Conservation (phyloP, 2,329 filamentous ascomycete genomes). For the Sporothrix euskadiensis region DNA sequence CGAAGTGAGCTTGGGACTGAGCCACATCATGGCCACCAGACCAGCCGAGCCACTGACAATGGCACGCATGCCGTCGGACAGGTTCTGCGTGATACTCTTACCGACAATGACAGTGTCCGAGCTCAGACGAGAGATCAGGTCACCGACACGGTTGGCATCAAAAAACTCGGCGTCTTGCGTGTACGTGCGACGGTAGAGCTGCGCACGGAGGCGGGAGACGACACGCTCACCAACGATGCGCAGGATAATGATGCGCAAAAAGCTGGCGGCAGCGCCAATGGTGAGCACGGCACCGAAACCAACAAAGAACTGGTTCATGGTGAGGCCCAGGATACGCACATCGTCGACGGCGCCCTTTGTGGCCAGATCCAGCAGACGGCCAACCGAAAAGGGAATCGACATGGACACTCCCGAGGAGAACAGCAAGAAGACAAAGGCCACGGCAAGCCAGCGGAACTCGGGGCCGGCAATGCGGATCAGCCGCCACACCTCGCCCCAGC, state of each 20-base stretch:
- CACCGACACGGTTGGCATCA: slow-evolving; percentile 93
- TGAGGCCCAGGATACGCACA: slow-evolving; percentile 76
- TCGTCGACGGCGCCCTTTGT: slow-evolving; percentile 70
- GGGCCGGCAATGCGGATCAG: slow-evolving; percentile 86
- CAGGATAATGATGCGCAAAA: slow-evolving; percentile 87
- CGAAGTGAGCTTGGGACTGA: slow-evolving; percentile 85
- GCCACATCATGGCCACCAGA: slow-evolving; percentile 92
- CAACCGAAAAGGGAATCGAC: slow-evolving; percentile 95
- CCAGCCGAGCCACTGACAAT: slow-evolving; percentile 88
- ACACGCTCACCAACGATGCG: slow-evolving; percentile 94
- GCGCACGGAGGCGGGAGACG: slow-evolving; percentile 82
- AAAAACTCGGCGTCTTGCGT: slow-evolving; percentile 99
- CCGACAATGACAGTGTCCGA: slow-evolving; percentile 97
- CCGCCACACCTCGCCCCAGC: slow-evolving; percentile 76
- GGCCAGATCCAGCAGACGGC: slow-evolving; percentile 89
- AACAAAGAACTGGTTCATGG: slow-evolving; percentile 83
- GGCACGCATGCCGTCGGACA: slow-evolving; percentile 91
- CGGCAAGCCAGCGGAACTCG: slow-evolving; percentile 72
- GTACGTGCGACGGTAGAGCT: slow-evolving; percentile 87
- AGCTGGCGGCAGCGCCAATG: slow-evolving; percentile 85
- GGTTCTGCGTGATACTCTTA: slow-evolving; percentile 96
- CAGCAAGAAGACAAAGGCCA: slow-evolving; percentile 82
- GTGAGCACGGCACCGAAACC: slow-evolving; percentile 75
- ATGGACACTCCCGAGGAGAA: slow-evolving; percentile 92
- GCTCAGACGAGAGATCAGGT: slow-evolving; percentile 90